phyloP scores from a whole-genome alignment of 768 basidiomycete genomes.

The Termitomyces sp. region DNA sequence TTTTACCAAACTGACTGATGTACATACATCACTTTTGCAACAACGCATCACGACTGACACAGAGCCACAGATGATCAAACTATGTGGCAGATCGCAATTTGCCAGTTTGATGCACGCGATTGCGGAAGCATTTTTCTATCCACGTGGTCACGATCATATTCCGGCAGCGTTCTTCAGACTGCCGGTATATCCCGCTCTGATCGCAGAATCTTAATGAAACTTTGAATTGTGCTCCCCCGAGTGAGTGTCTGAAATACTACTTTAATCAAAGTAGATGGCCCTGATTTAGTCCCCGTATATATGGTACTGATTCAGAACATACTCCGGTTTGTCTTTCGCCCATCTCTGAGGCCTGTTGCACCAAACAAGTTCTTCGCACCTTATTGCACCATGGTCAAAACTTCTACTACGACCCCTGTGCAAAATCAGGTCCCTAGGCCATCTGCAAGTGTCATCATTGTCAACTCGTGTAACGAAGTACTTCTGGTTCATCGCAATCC shows the following conservation, averaged over 20 bases:
- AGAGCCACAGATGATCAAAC: no score
- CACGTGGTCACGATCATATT: not conserved
- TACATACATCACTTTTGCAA: no score
- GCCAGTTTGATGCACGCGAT: no score
- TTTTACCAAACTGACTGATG: no score
- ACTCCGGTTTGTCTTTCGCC: not conserved
- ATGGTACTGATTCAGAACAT: not conserved
- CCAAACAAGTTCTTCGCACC: not conserved
- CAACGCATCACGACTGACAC: no score
- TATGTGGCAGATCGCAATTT: no score
- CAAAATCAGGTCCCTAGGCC: slow-evolving; percentile 35
- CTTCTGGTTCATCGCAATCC: slow-evolving; percentile 69
- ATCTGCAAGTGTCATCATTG: slow-evolving; percentile 62
- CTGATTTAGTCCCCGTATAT: not conserved
- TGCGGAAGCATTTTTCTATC: not conserved
- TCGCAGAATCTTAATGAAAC: not conserved
- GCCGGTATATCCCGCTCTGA: not conserved
- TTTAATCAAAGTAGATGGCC: not conserved
- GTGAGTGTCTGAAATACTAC: not conserved
- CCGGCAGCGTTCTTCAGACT: not conserved
- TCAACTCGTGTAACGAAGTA: slow-evolving; percentile 63
- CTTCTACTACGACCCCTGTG: not conserved
- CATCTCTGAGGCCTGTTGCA: not conserved
- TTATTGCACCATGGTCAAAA: slow-evolving; percentile 7
- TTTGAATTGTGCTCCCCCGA: not conserved